These are phyloP conservation scores for Trypanosoma conorhini DNA, from an alignment of 208 protist genomes.

Conservation along the genomic window DNA sequence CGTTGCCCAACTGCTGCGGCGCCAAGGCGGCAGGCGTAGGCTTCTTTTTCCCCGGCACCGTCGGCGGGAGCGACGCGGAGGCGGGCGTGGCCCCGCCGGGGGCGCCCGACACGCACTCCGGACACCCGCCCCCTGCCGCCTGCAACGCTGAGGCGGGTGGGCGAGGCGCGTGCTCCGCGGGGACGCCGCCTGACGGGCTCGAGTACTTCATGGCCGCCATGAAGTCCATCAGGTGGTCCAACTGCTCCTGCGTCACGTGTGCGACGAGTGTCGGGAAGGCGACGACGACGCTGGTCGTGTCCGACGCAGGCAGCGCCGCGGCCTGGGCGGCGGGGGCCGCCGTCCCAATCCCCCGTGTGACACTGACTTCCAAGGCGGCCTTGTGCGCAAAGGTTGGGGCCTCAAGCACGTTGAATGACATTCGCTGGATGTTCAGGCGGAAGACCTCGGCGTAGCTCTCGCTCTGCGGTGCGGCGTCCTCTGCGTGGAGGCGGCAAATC, in stretches of 20 bases:
- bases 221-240: conserved; percentile 63
- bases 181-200: not conserved
- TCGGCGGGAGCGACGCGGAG: not conserved
- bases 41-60: not conserved
- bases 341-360: conserved; percentile 10
- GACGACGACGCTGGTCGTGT: conserved; percentile 16
- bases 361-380: conserved; percentile 7
- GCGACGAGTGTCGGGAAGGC: conserved; percentile 23
- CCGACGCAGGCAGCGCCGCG: not conserved
- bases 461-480: not conserved
- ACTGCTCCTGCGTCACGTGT: conserved; percentile 42
- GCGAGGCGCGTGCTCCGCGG: not conserved
- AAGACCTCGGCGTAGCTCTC: conserved; percentile 17
- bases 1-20: not conserved
- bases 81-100: conserved; percentile 6
- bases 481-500: conserved; percentile 15
- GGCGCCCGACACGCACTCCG: conserved; percentile 5
- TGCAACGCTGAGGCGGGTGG: conserved; percentile 9
- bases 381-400: conserved; percentile 14
- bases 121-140: conserved; percentile 6
- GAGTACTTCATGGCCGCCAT: conserved; percentile 44
- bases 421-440: conserved; percentile 13
- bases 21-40: not conserved
- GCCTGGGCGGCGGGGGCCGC: no score
- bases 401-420: conserved; percentile 26